Evolutionary conservation across 2,329 filamentous ascomycete genomes (phyloP).

Genomic region (Aspergillus piperis): DNA sequence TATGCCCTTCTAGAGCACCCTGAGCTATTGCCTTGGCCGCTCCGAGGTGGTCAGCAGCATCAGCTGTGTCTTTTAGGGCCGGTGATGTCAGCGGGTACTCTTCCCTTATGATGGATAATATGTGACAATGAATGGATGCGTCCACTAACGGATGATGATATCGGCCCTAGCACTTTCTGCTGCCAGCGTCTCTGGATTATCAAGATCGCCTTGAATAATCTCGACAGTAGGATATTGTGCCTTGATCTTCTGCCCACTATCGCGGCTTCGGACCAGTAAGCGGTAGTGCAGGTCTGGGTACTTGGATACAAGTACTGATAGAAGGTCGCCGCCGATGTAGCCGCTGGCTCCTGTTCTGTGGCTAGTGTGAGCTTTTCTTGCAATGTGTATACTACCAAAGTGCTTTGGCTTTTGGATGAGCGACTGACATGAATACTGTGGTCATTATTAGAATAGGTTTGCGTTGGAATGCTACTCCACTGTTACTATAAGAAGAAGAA

Average conservation of each 20-base stretch:
- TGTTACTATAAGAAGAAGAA: too few relatives aligned
- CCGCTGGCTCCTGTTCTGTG: constrained; percentile 20
- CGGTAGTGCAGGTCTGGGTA: constrained; percentile 8
- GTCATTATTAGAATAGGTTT: too few relatives aligned
- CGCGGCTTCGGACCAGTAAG: constrained; percentile 10
- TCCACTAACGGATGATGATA: constrained; percentile 17
- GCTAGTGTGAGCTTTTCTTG: too few relatives aligned
- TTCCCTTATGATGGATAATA: too few relatives aligned
- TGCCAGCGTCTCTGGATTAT: not conserved
- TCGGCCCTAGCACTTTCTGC: constrained; percentile 14
- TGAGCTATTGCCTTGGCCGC: constrained; percentile 11
- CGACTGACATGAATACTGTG: too few relatives aligned
- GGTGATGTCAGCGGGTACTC: too few relatives aligned
- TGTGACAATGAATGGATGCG: not conserved
- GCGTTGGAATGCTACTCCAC: too few relatives aligned
- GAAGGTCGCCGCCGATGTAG: constrained; percentile 38
- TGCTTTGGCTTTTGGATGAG: too few relatives aligned
- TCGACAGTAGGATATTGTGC: constrained; percentile 5
- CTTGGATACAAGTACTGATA: constrained; percentile 41
- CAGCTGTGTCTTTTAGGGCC: constrained; percentile 9
- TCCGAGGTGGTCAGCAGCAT: constrained; percentile 13
- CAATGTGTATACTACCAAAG: too few relatives aligned
- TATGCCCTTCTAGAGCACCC: constrained; percentile 14
- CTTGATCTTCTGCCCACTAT: constrained; percentile 9
- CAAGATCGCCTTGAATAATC: constrained; percentile 4